These are phyloP conservation scores for Russula vinacea DNA, from an alignment of 768 basidiomycete species.

Conservation along the genomic window DNA sequence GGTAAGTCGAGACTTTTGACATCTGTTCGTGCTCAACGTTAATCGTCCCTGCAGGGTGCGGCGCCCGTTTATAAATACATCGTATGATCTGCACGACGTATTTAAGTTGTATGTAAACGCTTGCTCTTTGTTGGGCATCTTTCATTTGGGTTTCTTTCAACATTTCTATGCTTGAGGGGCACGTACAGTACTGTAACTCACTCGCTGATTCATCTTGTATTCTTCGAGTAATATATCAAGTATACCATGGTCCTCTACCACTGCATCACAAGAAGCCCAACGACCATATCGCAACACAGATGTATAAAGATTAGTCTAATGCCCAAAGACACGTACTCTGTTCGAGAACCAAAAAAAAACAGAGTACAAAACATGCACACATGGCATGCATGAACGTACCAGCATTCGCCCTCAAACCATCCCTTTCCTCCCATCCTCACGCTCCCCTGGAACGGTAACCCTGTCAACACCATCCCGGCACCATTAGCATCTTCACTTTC, in stretches of 20 bases:
- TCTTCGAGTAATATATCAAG: background rate
- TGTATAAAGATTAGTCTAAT: background rate
- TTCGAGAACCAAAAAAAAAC: background rate
- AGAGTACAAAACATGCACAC: background rate
- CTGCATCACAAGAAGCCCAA: background rate
- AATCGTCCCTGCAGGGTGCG: background rate
- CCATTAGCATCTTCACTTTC: too few relatives aligned
- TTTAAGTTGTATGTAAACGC: background rate
- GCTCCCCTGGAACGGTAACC: constrained; percentile 26
- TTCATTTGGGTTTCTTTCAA: background rate
- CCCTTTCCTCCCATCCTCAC: constrained; percentile 22
- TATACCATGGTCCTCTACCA: background rate
- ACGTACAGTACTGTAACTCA: background rate
- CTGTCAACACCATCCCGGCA: constrained; percentile 19
- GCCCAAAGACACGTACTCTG: background rate
- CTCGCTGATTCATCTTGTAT: background rate
- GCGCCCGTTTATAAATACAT: background rate
- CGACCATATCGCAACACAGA: background rate
- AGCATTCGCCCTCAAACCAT: background rate
- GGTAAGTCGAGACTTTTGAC: background rate
- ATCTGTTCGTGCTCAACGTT: background rate
- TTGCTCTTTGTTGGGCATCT: background rate
- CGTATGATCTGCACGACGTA: background rate
- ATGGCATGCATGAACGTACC: too few relatives aligned
- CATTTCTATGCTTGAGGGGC: background rate